Evolutionary conservation across 495 filamentous ascomycete species (phyloP), one percentile per base, ranked within the genome.

Genomic region (Penicillium malachiteum): DNA sequence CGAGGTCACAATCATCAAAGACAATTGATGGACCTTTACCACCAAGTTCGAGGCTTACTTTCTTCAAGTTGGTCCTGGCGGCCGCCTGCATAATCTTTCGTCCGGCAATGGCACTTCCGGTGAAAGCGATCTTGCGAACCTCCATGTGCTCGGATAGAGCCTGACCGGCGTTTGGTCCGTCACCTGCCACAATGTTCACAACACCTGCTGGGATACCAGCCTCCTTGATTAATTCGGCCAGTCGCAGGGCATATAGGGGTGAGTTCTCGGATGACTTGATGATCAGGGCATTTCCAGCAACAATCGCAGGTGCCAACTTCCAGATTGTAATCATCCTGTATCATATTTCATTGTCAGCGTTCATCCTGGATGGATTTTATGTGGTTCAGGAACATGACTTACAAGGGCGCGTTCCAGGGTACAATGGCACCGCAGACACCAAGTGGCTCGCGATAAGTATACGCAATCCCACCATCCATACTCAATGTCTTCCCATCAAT

Each of bases 231-330:
- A 96, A 78, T 59, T 92, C 85, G 26, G 87, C 92, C 16, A 96
- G 73, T 61, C 90, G 92, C 83, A 93, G 92, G 38, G 85, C 86
- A 17, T 89, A 91, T 11, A 94, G 89, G 3, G 93, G 93, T 48
- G 96, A 91, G 53, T 89, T 84, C 73, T 97, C 93, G 0, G 93
- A 95, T 8, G 91, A 86, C 75, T 97, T 97, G 56, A 97, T 74
- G 62, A 97, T 86, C 50, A 96, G 72, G 2, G 74, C 75, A 63
- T 86, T 85, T 0, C 84, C 84, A 0, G 79, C 74, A 0, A 78
- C 78, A 1, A 87, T 61, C 0, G 82, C 81, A 0, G 82, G 80
- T 5, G 78, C 83, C 6, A 84, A 57, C 56, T 85, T 86, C 71
- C 71, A 74, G 21, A 68, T 66, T 0, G 89, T 87, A 6, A 91